These are phyloP conservation scores for Tritrichomonas foetus DNA, from an alignment of 208 protist genomes.

Conservation along the genomic window DNA sequence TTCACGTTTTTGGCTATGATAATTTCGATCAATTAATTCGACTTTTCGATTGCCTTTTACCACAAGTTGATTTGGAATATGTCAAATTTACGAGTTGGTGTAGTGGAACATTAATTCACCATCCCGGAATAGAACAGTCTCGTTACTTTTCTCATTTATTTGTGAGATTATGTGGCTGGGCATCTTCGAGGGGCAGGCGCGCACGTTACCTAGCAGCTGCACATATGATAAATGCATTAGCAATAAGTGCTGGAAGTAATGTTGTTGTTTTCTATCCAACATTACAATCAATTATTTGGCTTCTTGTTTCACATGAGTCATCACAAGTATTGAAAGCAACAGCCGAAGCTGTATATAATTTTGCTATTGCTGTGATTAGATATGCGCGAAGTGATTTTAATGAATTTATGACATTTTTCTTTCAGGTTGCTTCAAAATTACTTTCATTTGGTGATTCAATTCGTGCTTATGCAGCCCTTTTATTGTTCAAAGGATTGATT, in stretches of 20 bases:
- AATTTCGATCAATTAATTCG: background rate
- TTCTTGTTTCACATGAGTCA: background rate
- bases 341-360: background rate
- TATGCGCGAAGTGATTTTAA: background rate
- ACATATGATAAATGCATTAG: background rate
- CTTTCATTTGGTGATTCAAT: background rate
- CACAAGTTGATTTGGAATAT: background rate
- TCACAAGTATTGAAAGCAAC: background rate
- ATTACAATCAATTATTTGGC: background rate
- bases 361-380: background rate
- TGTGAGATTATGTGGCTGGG: background rate
- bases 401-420: background rate
- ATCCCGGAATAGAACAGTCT: background rate
- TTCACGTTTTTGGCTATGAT: background rate
- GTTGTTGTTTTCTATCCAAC: background rate
- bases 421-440: background rate
- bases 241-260: background rate
- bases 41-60: background rate
- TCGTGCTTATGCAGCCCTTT: background rate
- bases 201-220: background rate
- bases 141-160: background rate
- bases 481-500: background rate
- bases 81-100: constrained; percentile 37
- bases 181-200: background rate
- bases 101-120: background rate